Evolutionary conservation across 73 alveolate genomes (phyloP).

Genomic region (Uronychia setigera): DNA sequence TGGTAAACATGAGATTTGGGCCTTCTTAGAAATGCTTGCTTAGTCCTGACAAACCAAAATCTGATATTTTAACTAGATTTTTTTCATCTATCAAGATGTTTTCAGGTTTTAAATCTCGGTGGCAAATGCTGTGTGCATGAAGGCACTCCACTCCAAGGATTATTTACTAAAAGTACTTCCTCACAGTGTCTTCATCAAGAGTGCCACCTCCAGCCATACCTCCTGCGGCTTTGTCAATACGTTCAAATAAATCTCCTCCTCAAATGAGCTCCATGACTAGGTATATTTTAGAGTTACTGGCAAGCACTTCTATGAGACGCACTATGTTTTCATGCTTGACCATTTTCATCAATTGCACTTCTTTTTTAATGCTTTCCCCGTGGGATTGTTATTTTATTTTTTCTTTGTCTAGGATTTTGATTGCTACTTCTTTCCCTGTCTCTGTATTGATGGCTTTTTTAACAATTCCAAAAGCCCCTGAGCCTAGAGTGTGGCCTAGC

Average conservation of each 20-base stretch:
- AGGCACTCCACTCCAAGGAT: conserved; percentile 67
- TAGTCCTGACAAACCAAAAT: conserved; percentile 67
- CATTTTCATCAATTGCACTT: conserved; percentile 38
- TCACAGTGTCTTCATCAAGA: conserved; percentile 38
- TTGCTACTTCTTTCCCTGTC: conserved; percentile 50
- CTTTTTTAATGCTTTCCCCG: conserved; percentile 52
- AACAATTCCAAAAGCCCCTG: conserved; percentile 17
- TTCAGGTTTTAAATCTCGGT: conserved; percentile 66
- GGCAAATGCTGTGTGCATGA: conserved; percentile 66
- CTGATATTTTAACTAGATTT: conserved; percentile 71
- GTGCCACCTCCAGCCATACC: conserved; percentile 30
- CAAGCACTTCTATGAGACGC: conserved; percentile 41
- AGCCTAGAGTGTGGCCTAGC: conserved; percentile 12
- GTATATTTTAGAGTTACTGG: conserved; percentile 51
- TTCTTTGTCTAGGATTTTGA: conserved; percentile 54
- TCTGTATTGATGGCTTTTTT: conserved; percentile 42
- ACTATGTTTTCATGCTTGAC: conserved; percentile 41
- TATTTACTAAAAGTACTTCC: conserved; percentile 42
- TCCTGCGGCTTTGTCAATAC: not conserved
- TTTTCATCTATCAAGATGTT: conserved; percentile 55
- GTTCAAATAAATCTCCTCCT: conserved; percentile 58
- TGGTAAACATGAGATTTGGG: conserved; percentile 57
- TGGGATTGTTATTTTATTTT: conserved; percentile 30
- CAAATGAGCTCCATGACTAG: conserved; percentile 38
- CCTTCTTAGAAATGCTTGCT: conserved; percentile 38